These are phyloP conservation scores for Irpex sp. DNA, from an alignment of 1,284 basidiomycete species.

Conservation along the genomic window DNA sequence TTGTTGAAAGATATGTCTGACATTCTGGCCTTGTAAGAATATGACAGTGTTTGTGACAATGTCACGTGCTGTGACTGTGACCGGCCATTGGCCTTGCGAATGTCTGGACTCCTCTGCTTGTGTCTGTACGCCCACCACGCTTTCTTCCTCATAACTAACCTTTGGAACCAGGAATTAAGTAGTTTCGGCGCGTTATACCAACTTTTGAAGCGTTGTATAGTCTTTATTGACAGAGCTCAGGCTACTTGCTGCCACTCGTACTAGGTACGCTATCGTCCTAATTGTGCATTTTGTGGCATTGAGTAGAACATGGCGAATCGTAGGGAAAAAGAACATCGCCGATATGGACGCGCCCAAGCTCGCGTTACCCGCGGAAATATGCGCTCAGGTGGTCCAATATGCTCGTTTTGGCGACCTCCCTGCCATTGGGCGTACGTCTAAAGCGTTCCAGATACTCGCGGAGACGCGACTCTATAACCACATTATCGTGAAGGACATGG, in stretches of 20 bases:
- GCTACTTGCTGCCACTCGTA: too few relatives aligned
- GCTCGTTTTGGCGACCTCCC: slow-evolving; percentile 18
- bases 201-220: background rate
- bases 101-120: background rate
- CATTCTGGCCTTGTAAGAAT: too few relatives aligned
- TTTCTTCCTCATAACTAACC: background rate
- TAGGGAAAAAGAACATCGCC: background rate
- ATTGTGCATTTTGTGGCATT: too few relatives aligned
- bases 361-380: slow-evolving; percentile 22
- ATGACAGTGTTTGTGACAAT: background rate
- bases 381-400: slow-evolving; percentile 21
- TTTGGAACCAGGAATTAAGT: background rate
- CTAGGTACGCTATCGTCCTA: too few relatives aligned
- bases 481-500: slow-evolving; percentile 22
- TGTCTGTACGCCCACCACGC: background rate
- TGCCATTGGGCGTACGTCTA: slow-evolving; percentile 22
- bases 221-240: background rate
- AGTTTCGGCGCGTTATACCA: background rate
- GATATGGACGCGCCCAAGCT: background rate
- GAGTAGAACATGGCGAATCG: too few relatives aligned
- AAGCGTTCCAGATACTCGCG: slow-evolving; percentile 24
- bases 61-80: background rate
- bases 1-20: too few relatives aligned
- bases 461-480: slow-evolving; percentile 25
- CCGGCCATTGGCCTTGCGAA: background rate